phyloP scores from a whole-genome alignment of 192 early-diverging fungal species.

The Lunasporangiospora selenospora region DNA sequence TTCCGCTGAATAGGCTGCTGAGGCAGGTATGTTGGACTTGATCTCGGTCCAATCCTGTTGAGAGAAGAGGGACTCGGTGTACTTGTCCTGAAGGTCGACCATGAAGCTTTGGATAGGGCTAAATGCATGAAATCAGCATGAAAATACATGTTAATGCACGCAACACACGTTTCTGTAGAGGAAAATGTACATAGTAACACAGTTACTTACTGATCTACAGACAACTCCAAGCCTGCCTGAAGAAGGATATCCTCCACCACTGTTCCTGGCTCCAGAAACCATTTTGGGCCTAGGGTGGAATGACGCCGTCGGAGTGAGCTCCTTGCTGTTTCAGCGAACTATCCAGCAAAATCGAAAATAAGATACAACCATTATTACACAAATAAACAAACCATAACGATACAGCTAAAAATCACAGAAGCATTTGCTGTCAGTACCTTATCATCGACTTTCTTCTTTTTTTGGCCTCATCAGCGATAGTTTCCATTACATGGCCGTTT shows the following conservation, averaged over 20 bases:
- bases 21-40: constrained; percentile 1
- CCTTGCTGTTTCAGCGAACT: constrained; percentile 5
- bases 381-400: no score
- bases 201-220: constrained; percentile 7
- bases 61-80: constrained; percentile 12
- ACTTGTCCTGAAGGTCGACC: constrained; percentile 13
- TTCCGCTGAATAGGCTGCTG: background rate
- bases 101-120: constrained; percentile 16
- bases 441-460: no score
- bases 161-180: background rate
- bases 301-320: constrained; percentile 7
- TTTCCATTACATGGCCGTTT: no score
- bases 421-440: no score
- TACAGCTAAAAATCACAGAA: no score
- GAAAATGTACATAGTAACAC: background rate
- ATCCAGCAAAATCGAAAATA: background rate
- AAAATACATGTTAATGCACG: constrained; percentile 1
- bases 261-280: constrained; percentile 4
- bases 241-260: constrained; percentile 14
- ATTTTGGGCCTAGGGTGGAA: constrained; percentile 7
- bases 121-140: background rate
- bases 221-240: constrained; percentile 7
- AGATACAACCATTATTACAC: no score
- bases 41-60: constrained; percentile 13
- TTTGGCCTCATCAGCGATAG: no score